phyloP scores from a whole-genome alignment of 2,329 filamentous ascomycete genomes.

The Pseudopyricularia cyperi region DNA sequence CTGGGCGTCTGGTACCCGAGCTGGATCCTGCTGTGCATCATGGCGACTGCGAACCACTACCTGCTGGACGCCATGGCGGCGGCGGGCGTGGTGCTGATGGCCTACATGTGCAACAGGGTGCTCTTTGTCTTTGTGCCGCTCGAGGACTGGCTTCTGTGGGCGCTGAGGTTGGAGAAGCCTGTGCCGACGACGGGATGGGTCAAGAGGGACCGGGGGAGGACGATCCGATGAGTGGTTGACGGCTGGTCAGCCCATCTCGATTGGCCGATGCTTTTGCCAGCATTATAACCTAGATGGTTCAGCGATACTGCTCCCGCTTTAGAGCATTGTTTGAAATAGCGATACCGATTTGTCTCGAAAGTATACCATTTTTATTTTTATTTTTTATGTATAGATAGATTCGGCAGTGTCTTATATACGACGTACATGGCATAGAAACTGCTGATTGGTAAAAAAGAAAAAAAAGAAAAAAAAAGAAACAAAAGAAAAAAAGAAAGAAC shows the following conservation, averaged over 20 bases:
- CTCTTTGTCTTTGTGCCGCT: conserved; percentile 47
- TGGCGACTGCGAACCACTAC: conserved; percentile 50
- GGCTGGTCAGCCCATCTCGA: neutral
- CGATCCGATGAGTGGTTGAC: neutral
- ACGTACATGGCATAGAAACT: no score
- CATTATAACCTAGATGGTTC: neutral
- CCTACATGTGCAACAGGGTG: conserved; percentile 37
- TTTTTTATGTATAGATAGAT: no score
- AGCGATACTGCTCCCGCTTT: neutral
- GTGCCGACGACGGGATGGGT: conserved; percentile 29
- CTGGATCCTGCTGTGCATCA: conserved; percentile 42
- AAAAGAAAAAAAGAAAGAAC: no score
- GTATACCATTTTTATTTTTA: no score
- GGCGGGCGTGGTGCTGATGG: conserved; percentile 43
- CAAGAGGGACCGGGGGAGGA: neutral
- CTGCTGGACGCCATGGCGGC: conserved; percentile 55
- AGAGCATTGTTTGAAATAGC: neutral
- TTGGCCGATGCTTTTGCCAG: neutral
- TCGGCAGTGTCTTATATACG: no score
- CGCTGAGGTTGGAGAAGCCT: conserved; percentile 51
- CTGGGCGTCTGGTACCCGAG: conserved; percentile 37
- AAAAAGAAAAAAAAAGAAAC: no score
- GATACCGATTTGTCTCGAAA: no score
- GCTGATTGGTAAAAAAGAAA: no score
- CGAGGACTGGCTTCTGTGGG: conserved; percentile 53